These are phyloP conservation scores for Clarireedia paspali DNA, from an alignment of 2,329 filamentous ascomycete genomes.

Conservation along the genomic window DNA sequence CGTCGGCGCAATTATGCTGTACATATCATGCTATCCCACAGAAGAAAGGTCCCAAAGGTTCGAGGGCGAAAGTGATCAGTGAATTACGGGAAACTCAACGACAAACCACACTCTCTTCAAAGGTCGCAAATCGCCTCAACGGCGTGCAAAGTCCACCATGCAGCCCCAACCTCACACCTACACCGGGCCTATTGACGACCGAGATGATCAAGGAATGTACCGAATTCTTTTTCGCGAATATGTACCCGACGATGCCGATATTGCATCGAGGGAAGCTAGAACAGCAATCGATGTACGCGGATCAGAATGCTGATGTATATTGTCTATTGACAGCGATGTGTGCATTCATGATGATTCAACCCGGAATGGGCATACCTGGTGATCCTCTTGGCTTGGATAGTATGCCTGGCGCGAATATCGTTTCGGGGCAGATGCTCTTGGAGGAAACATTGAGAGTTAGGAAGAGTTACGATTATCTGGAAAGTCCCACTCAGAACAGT, in stretches of 20 bases:
- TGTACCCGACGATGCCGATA: conserved; percentile 58
- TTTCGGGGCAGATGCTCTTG: conserved; percentile 58
- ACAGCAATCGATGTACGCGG: conserved; percentile 50
- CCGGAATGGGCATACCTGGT: conserved; percentile 54
- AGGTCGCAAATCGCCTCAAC: conserved; percentile 52
- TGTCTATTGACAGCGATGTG: conserved; percentile 57
- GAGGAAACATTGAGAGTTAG: conserved; percentile 60
- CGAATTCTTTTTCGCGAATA: conserved; percentile 60
- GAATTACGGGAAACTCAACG: conserved; percentile 63
- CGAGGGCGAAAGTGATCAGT: conserved; percentile 67
- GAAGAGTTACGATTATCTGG: conserved; percentile 53
- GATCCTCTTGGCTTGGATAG: conserved; percentile 50
- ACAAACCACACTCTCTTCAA: conserved; percentile 55
- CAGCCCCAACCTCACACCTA: conserved; percentile 43
- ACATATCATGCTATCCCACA: conserved; percentile 69
- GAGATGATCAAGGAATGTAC: conserved; percentile 60
- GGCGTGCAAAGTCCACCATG: conserved; percentile 43
- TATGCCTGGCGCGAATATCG: conserved; percentile 47
- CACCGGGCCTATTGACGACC: conserved; percentile 50
- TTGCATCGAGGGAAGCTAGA: conserved; percentile 51
- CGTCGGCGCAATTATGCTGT: conserved; percentile 57
- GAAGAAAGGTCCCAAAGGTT: conserved; percentile 71
- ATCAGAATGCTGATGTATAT: conserved; percentile 55
- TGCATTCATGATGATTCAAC: conserved; percentile 62
- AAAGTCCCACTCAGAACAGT: conserved; percentile 46